These are phyloP conservation scores for Talaromyces ruber DNA, from an alignment of 495 filamentous ascomycete species.

Conservation along the genomic window DNA sequence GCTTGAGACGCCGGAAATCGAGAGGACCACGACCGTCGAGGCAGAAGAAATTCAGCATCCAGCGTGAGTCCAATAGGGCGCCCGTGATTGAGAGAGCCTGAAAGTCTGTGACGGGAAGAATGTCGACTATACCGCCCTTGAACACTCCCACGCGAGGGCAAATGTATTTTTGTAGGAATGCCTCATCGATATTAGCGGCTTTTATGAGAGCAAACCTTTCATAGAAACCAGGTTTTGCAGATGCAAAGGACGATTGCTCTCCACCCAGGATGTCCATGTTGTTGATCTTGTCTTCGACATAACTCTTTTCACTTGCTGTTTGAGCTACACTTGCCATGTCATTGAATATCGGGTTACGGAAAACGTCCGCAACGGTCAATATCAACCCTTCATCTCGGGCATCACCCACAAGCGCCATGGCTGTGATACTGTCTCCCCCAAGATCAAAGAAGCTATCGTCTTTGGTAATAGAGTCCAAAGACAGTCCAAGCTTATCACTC, in stretches of 20 bases:
- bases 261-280: constrained; percentile 10
- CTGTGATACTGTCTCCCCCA: constrained; percentile 50
- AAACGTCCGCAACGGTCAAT: constrained; percentile 48
- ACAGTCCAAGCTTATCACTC: constrained; percentile 34
- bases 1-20: constrained; percentile 37
- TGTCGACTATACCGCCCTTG: constrained; percentile 46
- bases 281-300: constrained; percentile 7
- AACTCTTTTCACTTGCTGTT: constrained; percentile 13
- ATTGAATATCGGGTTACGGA: constrained; percentile 36
- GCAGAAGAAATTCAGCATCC: constrained; percentile 51
- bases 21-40: constrained; percentile 41
- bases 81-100: constrained; percentile 57
- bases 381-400: constrained; percentile 43
- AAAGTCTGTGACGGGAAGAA: constrained; percentile 53
- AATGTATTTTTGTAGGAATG: constrained; percentile 35
- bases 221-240: constrained; percentile 15
- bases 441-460: constrained; percentile 41
- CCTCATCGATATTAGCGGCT: constrained; percentile 30
- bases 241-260: neutral
- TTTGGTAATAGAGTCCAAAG: constrained; percentile 27
- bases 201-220: constrained; percentile 37
- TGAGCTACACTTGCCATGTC: constrained; percentile 33
- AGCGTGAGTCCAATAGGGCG: constrained; percentile 41
- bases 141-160: constrained; percentile 48
- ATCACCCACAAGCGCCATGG: constrained; percentile 60